phyloP scores from a whole-genome alignment of 768 basidiomycete species.

The Lyophyllum semitale region DNA sequence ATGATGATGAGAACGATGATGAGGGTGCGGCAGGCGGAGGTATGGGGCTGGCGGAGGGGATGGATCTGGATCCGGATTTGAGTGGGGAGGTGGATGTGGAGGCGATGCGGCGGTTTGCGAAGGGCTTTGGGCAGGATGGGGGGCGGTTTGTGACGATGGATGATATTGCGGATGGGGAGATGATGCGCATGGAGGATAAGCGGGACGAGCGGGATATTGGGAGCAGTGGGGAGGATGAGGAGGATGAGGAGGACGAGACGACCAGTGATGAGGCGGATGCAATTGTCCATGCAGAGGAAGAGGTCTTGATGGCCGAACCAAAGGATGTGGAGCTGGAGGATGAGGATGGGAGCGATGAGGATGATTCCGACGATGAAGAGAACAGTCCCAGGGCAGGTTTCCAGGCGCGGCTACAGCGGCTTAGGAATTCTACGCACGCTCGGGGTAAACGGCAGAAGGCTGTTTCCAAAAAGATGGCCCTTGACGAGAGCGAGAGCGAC shows the following conservation, averaged over 20 bases:
- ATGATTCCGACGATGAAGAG: conserved; percentile 36
- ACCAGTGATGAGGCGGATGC: conserved; percentile 37
- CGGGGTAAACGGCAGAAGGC: conserved; percentile 25
- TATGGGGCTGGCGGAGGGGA: conserved; percentile 47
- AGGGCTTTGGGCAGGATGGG: conserved; percentile 17
- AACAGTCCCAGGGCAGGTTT: conserved; percentile 47
- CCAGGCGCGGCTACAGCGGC: conserved; percentile 42
- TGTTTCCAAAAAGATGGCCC: conserved; percentile 22
- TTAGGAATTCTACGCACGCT: conserved; percentile 30
- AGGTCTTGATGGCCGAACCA: conserved; percentile 39
- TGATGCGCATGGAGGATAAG: conserved; percentile 57
- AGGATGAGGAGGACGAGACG: conserved; percentile 29
- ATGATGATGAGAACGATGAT: conserved; percentile 57
- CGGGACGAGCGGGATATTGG: conserved; percentile 57
- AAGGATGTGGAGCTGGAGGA: conserved; percentile 27
- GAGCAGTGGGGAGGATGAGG: conserved; percentile 23
- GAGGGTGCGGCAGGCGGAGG: conserved; percentile 31
- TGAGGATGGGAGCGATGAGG: conserved; percentile 35
- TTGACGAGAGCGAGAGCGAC: conserved; percentile 31
- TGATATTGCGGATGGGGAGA: conserved; percentile 58
- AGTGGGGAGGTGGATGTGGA: conserved; percentile 34
- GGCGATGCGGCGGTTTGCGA: conserved; percentile 49
- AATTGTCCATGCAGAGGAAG: conserved; percentile 47
- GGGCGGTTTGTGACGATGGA: conserved; percentile 56
- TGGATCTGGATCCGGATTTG: conserved; percentile 67